These are phyloP conservation scores for Ogataea pilisensis DNA, from an alignment of 805 yeast species.

Conservation along the genomic window DNA sequence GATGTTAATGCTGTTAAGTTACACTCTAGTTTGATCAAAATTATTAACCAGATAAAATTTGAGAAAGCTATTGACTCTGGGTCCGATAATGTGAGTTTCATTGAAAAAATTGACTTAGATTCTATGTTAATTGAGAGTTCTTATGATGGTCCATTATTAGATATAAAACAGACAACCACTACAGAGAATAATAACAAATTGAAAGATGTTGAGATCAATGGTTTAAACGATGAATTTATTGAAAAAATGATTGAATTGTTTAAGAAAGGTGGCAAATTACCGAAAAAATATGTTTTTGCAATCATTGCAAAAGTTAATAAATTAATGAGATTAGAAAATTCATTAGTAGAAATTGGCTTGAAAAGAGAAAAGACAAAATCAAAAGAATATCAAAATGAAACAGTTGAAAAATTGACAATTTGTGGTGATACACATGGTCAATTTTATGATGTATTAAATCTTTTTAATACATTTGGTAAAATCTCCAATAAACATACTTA, in stretches of 20 bases:
- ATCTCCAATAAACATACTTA: constrained; percentile 67
- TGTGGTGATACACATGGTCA: constrained; percentile 99
- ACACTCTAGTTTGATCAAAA: constrained; percentile 56
- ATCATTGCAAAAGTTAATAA: constrained; percentile 69
- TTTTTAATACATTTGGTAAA: constrained; percentile 70
- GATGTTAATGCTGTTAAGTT: constrained; percentile 66
- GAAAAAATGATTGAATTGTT: constrained; percentile 65
- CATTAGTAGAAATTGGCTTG: constrained; percentile 67
- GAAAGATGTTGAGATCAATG: constrained; percentile 32
- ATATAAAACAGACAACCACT: constrained; percentile 34
- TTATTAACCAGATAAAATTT: constrained; percentile 71
- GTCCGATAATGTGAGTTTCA: constrained; percentile 45
- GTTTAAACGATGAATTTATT: constrained; percentile 55
- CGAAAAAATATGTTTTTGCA: constrained; percentile 80
- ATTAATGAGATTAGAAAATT: constrained; percentile 59
- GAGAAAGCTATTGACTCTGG: constrained; percentile 75
- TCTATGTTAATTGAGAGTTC: constrained; percentile 46
- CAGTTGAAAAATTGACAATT: constrained; percentile 59
- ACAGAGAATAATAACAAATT: constrained; percentile 29
- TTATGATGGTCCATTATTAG: constrained; percentile 57
- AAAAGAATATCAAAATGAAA: constrained; percentile 33
- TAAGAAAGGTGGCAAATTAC: constrained; percentile 66
- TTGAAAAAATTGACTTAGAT: constrained; percentile 45
- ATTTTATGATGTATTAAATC: constrained; percentile 80
- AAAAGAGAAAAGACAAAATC: constrained; percentile 26